Conservation (phyloP, 2,329 filamentous ascomycete genomes). For the Dactylonectria estremocensis region DNA sequence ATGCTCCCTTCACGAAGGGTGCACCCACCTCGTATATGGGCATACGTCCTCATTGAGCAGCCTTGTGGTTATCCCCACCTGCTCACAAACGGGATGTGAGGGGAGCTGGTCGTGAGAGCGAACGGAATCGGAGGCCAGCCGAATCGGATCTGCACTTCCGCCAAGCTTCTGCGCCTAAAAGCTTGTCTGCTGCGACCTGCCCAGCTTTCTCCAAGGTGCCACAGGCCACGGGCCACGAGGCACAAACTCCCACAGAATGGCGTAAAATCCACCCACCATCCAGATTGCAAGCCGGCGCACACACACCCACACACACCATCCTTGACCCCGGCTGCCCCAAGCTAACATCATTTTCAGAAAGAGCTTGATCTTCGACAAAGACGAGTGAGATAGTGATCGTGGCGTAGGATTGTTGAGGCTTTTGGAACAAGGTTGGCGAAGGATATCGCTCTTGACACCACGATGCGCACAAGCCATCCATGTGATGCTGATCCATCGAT, state of each 20-base stretch:
- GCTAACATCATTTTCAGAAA: slow-evolving; percentile 17
- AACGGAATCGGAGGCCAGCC: slow-evolving; percentile 26
- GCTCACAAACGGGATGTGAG: background rate
- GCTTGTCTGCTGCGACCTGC: slow-evolving; percentile 36
- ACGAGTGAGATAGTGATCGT: slow-evolving; percentile 2
- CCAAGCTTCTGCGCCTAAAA: slow-evolving; percentile 41
- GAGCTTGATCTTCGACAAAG: background rate
- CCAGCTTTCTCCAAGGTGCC: slow-evolving; percentile 15
- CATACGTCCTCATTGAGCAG: background rate
- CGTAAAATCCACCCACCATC: background rate
- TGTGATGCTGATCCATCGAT: slow-evolving; percentile 21
- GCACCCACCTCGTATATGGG: background rate
- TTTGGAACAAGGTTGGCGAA: background rate
- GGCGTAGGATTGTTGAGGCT: background rate
- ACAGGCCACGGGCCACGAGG: slow-evolving; percentile 20
- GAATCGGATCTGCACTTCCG: slow-evolving; percentile 42
- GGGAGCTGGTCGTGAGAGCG: slow-evolving; percentile 4
- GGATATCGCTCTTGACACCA: slow-evolving; percentile 4
- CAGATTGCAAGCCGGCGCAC: background rate
- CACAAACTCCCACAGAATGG: background rate
- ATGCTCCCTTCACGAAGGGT: background rate
- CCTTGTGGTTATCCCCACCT: background rate
- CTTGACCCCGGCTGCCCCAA: slow-evolving; percentile 23
- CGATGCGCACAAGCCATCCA: background rate
- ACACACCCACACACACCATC: slow-evolving; percentile 6